These are phyloP conservation scores for Leptoxyphium fumago DNA, from an alignment of 2,329 filamentous ascomycete genomes.

Conservation along the genomic window DNA sequence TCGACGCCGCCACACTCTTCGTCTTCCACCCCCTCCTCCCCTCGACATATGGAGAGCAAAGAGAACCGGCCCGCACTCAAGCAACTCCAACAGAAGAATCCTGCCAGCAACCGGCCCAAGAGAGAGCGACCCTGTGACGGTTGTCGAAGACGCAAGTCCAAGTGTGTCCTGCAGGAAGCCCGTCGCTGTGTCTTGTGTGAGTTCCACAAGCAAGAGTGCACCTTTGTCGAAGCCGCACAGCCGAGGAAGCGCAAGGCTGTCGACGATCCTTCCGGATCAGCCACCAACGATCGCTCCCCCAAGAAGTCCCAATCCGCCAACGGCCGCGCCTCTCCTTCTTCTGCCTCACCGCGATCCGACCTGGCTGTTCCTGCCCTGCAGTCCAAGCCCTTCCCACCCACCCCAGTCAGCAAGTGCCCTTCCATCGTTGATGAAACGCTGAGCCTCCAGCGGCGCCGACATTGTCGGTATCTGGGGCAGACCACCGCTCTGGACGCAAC, in stretches of 20 bases:
- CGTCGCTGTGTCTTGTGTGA: constrained; percentile 61
- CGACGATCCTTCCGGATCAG: constrained; percentile 34
- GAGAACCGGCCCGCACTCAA: constrained; percentile 25
- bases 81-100: constrained; percentile 16
- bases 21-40: constrained; percentile 14
- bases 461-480: constrained; percentile 69
- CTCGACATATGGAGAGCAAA: constrained; percentile 26
- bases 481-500: constrained; percentile 74
- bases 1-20: constrained; percentile 5
- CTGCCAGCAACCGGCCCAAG: constrained; percentile 11
- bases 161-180: constrained; percentile 66
- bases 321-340: constrained; percentile 3
- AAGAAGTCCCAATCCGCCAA: constrained; percentile 12
- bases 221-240: constrained; percentile 60
- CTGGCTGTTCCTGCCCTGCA: not conserved
- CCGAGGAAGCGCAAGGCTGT: constrained; percentile 63
- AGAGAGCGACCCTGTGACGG: constrained; percentile 46
- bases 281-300: constrained; percentile 7
- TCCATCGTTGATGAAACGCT: constrained; percentile 35
- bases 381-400: not conserved
- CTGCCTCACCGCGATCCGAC: not conserved
- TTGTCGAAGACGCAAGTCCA: constrained; percentile 57
- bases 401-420: constrained; percentile 10
- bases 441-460: constrained; percentile 62
- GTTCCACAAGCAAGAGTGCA: constrained; percentile 64